Conservation (phyloP, 164 flowering plant species). For the Nymphaea colorata region DNA sequence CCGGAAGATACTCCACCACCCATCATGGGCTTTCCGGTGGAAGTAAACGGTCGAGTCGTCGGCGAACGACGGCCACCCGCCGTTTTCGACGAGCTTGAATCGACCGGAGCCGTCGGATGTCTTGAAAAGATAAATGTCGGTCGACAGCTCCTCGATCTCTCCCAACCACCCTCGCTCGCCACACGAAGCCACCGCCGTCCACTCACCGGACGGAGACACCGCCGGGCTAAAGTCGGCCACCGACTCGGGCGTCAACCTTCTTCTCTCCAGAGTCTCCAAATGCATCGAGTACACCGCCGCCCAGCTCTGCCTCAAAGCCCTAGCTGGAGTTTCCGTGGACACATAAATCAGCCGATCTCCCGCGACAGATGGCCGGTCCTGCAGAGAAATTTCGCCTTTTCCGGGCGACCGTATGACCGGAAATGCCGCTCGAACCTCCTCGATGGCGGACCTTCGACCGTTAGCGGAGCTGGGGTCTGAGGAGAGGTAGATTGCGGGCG, state of each 20-base stretch:
- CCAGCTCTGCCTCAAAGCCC: constrained; percentile 61
- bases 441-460: constrained; percentile 19
- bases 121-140: constrained; percentile 57
- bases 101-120: constrained; percentile 57
- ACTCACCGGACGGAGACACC: constrained; percentile 67
- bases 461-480: constrained; percentile 2
- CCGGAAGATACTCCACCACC: constrained; percentile 69
- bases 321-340: constrained; percentile 64
- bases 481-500: constrained; percentile 37
- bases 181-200: constrained; percentile 78
- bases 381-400: constrained; percentile 28
- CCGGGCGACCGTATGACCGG: neutral
- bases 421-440: constrained; percentile 3
- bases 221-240: constrained; percentile 79
- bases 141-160: constrained; percentile 56
- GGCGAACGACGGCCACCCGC: constrained; percentile 92
- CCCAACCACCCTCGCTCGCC: constrained; percentile 74
- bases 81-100: constrained; percentile 54
- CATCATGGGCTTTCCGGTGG: constrained; percentile 56
- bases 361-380: constrained; percentile 53
- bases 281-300: constrained; percentile 74
- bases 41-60: constrained; percentile 67
- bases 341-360: constrained; percentile 57
- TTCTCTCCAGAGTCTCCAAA: constrained; percentile 38
- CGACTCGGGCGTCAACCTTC: constrained; percentile 57